Evolutionary conservation across 495 filamentous ascomycete species (phyloP), one percentile per base, ranked within the genome.

Genomic region (Darksidea phi): DNA sequence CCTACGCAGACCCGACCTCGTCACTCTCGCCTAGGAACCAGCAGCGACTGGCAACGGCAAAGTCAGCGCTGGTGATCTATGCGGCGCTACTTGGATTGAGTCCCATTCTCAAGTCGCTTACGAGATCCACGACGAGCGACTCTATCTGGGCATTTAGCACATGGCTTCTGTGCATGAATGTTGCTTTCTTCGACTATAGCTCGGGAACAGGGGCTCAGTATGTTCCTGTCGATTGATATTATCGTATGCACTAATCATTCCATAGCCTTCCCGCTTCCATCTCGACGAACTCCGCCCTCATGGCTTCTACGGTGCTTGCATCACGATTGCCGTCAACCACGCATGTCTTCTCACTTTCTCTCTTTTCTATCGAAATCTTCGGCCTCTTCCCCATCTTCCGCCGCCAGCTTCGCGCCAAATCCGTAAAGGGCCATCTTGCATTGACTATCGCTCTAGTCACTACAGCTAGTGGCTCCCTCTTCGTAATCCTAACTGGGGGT

Each of bases 311-410:
- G 1, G 90, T 96, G 62, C 82, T 98, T 13, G 94, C 94, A 0
- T 93, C 88, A 36, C 84, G 91, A 1, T 79, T 98, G 13, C 88
- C 88, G 1, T 87, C 84, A 45, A 97, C 95, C 0, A 90, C 89
- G 0, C 91, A 97, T 70, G 94, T 98, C 8, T 98, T 98, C 75
- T 92, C 88, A 54, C 80, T 98, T 3, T 96, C 92, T 24, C 80
- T 98, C 1, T 97, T 97, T 78, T 88, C 84, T 59, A 98, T 98
- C 70, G 91, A 98, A 72, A 91, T 97, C 5, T 98, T 98, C 67
- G 94, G 91, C 0, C 79, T 98, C 11, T 98, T 97, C 68, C 94
- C 94, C 12, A 90, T 97, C 1, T 98, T 98, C 69, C 81, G 95
- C 8, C 84, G 91, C 6, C 89, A 95, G 63, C 80, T 96, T 5